Evolutionary conservation across 78 protist genomes (phyloP).

Genomic region (Planoprotostelium fungivorum): DNA sequence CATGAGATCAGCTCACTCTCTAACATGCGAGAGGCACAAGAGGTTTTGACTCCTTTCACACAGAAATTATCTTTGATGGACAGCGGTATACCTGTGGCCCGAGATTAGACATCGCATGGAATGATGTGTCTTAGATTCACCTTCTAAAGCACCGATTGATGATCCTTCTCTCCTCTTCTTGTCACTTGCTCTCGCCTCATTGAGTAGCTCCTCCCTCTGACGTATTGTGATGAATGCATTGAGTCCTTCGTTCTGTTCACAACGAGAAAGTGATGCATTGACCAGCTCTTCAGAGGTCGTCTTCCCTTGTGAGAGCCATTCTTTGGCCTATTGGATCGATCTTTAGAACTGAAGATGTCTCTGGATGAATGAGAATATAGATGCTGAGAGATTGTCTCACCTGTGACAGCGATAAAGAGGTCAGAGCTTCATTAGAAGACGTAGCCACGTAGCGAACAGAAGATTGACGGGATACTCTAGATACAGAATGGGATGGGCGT

Average conservation of each 20-base stretch:
- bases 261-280: not conserved
- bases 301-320: not conserved
- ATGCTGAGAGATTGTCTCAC: too few species aligned
- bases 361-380: too few species aligned
- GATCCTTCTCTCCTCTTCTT: not conserved
- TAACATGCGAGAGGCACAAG: slow-evolving; percentile 68
- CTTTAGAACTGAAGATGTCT: too few species aligned
- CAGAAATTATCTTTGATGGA: slow-evolving; percentile 78
- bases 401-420: too few species aligned
- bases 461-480: too few species aligned
- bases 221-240: not conserved
- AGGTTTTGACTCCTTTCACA: slow-evolving; percentile 35
- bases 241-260: not conserved
- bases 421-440: too few species aligned
- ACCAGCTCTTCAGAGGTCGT: not conserved
- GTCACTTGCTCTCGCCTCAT: not conserved
- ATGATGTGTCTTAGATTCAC: not conserved
- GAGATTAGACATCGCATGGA: not conserved
- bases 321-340: too few species aligned
- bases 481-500: too few species aligned
- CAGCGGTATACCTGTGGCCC: slow-evolving; percentile 77
- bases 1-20: not conserved
- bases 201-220: not conserved
- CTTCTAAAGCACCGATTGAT: not conserved
- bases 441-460: too few species aligned